A percentile compares a stretch with the other conserved stretches of the same genome.
These are phyloP conservation scores for Cyanidiococcus yangmingshanensis DNA, from an alignment of 23 red algal species.

Conservation along the genomic window DNA sequence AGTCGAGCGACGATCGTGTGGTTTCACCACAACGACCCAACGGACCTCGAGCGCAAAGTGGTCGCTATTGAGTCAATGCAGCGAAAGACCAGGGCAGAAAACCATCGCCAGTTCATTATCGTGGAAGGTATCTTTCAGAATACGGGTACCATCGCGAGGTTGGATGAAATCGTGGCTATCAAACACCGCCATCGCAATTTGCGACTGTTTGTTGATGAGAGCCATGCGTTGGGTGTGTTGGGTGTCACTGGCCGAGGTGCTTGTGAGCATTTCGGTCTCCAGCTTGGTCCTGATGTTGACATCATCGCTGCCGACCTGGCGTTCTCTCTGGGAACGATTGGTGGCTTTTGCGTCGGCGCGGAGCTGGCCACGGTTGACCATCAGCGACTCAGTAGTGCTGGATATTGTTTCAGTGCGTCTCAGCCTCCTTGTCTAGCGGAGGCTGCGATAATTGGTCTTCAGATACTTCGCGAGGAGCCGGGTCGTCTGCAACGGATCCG, in stretches of 20 bases:
- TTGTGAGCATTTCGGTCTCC: slow-evolving; percentile 47
- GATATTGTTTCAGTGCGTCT: slow-evolving; percentile 94
- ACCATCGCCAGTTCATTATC: slow-evolving; percentile 74
- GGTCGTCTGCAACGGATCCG: slow-evolving; percentile 36
- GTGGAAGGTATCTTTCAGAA: slow-evolving; percentile 70
- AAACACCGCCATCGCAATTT: slow-evolving; percentile 45
- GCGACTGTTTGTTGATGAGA: slow-evolving; percentile 85
- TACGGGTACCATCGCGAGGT: slow-evolving; percentile 47
- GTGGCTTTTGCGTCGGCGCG: slow-evolving; percentile 67
- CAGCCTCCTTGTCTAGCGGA: slow-evolving; percentile 93
- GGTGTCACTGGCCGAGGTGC: slow-evolving; percentile 61
- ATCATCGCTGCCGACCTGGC: slow-evolving; percentile 62
- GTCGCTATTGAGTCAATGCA: slow-evolving; percentile 26
- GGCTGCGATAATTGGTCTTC: slow-evolving; percentile 38
- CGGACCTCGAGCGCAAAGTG: slow-evolving; percentile 35
- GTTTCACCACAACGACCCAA: slow-evolving; percentile 67
- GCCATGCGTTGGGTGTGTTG: slow-evolving; percentile 67
- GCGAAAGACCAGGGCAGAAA: neutral
- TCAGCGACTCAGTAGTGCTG: slow-evolving; percentile 85
- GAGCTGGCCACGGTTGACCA: slow-evolving; percentile 59
- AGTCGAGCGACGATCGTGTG: slow-evolving; percentile 46
- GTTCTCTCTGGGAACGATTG: slow-evolving; percentile 70
- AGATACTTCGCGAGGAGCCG: slow-evolving; percentile 41
- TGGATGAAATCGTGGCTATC: slow-evolving; percentile 52
- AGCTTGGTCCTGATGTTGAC: slow-evolving; percentile 41